Conservation (phyloP, 495 filamentous ascomycete genomes). For the Penicillium cinerascens region DNA sequence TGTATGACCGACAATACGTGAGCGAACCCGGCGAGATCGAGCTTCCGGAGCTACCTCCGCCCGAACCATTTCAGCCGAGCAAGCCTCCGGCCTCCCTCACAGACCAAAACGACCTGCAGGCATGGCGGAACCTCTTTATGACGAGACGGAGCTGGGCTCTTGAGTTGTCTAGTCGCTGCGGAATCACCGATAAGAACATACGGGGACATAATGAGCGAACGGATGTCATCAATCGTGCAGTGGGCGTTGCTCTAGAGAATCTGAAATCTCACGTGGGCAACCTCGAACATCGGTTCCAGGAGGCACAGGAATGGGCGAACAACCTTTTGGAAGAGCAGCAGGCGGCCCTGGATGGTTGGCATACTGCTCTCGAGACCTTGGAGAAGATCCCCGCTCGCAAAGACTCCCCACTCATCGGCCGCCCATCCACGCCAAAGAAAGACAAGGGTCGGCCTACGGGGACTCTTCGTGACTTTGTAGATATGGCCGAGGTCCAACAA, state of each 20-base stretch:
- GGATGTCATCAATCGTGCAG: slow-evolving; percentile 65
- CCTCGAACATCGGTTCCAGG: slow-evolving; percentile 68
- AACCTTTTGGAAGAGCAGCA: slow-evolving; percentile 69
- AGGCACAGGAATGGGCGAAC: slow-evolving; percentile 69
- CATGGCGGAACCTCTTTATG: slow-evolving; percentile 81
- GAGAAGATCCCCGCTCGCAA: slow-evolving; percentile 57
- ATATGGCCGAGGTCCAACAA: slow-evolving; percentile 59
- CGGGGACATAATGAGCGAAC: slow-evolving; percentile 59
- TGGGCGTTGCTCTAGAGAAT: slow-evolving; percentile 76
- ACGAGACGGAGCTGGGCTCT: slow-evolving; percentile 71
- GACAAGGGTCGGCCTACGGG: slow-evolving; percentile 32
- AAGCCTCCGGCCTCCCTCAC: slow-evolving; percentile 69
- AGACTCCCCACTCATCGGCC: slow-evolving; percentile 53
- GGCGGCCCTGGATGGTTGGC: slow-evolving; percentile 61
- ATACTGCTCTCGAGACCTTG: slow-evolving; percentile 60
- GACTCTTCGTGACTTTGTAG: slow-evolving; percentile 70
- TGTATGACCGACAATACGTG: slow-evolving; percentile 73
- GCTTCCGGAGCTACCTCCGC: slow-evolving; percentile 52
- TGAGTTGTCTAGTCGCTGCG: slow-evolving; percentile 60
- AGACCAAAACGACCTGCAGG: slow-evolving; percentile 66
- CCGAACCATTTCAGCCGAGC: slow-evolving; percentile 54
- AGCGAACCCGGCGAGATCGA: slow-evolving; percentile 44
- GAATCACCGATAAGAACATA: slow-evolving; percentile 51
- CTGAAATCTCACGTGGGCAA: slow-evolving; percentile 72
- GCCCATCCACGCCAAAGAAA: slow-evolving; percentile 41